A percentile compares a stretch with the other conserved stretches of the same genome.
Conservation (phyloP, 2,329 filamentous ascomycete species). For the Diaporthe velutina region DNA sequence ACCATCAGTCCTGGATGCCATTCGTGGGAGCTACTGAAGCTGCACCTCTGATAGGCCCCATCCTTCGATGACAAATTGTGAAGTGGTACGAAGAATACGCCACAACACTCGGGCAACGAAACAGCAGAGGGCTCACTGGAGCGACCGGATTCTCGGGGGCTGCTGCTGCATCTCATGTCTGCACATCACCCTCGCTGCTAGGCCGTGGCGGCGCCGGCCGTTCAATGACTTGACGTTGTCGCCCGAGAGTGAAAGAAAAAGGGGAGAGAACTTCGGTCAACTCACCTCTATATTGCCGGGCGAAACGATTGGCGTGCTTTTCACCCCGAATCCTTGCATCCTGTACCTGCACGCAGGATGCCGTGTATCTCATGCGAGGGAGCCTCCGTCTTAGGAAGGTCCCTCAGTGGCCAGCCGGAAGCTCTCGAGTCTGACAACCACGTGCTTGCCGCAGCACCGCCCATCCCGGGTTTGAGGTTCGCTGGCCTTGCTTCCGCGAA, state of each 20-base stretch:
- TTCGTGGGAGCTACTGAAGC: background rate
- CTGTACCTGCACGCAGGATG: constrained; percentile 21
- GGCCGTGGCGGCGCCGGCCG: background rate
- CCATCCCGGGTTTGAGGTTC: constrained; percentile 7
- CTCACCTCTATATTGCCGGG: background rate
- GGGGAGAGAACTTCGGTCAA: background rate
- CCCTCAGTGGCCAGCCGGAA: background rate
- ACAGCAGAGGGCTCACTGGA: background rate
- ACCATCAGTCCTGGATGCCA: background rate
- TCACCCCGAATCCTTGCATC: constrained; percentile 10
- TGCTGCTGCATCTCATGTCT: background rate
- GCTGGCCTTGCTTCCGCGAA: constrained; percentile 3
- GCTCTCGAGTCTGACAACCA: constrained; percentile 16
- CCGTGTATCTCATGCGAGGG: constrained; percentile 6
- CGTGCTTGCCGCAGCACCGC: constrained; percentile 1
- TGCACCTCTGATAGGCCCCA: background rate
- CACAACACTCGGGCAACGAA: background rate
- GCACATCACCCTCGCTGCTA: too few species aligned
- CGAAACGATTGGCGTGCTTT: background rate
- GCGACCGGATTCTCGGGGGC: background rate
- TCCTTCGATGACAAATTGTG: background rate
- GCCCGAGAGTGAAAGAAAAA: background rate
- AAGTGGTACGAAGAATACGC: constrained; percentile 11
- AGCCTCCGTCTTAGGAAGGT: constrained; percentile 17
- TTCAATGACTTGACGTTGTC: background rate